These are phyloP conservation scores for Monosporozyma aerobia DNA, from an alignment of 805 yeast genomes.

Conservation along the genomic window DNA sequence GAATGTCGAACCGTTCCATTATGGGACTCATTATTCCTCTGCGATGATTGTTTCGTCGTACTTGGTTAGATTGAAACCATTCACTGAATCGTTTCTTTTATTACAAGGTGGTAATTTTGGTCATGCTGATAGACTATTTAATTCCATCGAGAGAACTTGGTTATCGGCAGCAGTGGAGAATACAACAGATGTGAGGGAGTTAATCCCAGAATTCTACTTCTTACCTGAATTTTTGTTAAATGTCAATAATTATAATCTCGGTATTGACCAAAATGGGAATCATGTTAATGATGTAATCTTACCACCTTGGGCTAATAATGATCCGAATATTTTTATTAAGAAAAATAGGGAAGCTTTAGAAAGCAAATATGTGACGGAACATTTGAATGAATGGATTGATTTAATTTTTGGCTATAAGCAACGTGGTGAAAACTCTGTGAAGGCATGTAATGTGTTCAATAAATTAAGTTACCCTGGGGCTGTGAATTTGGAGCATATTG, in stretches of 20 bases:
- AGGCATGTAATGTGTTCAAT: conserved; percentile 68
- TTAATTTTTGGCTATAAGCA: conserved; percentile 76
- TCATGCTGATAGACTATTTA: conserved; percentile 75
- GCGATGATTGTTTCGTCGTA: conserved; percentile 88
- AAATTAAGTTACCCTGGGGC: conserved; percentile 81
- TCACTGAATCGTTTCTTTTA: conserved; percentile 65
- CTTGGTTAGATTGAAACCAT: conserved; percentile 68
- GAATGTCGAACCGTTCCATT: conserved; percentile 70
- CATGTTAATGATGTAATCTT: conserved; percentile 52
- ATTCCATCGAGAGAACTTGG: conserved; percentile 74
- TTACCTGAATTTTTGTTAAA: conserved; percentile 72
- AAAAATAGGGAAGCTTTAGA: conserved; percentile 80
- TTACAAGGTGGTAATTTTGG: conserved; percentile 86
- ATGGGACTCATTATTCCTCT: conserved; percentile 88
- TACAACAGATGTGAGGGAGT: conserved; percentile 80
- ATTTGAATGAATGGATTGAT: conserved; percentile 79
- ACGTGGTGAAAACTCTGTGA: conserved; percentile 58
- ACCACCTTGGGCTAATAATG: conserved; percentile 80
- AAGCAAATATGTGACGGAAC: conserved; percentile 67
- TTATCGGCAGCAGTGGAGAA: conserved; percentile 66
- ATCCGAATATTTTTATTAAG: conserved; percentile 62
- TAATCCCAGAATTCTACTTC: conserved; percentile 78
- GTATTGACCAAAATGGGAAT: conserved; percentile 52
- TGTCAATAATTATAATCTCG: conserved; percentile 59
- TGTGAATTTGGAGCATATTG: conserved; percentile 61